Evolutionary conservation across 2,329 filamentous ascomycete genomes (phyloP).

Genomic region (Magnaporthiopsis incrustans): DNA sequence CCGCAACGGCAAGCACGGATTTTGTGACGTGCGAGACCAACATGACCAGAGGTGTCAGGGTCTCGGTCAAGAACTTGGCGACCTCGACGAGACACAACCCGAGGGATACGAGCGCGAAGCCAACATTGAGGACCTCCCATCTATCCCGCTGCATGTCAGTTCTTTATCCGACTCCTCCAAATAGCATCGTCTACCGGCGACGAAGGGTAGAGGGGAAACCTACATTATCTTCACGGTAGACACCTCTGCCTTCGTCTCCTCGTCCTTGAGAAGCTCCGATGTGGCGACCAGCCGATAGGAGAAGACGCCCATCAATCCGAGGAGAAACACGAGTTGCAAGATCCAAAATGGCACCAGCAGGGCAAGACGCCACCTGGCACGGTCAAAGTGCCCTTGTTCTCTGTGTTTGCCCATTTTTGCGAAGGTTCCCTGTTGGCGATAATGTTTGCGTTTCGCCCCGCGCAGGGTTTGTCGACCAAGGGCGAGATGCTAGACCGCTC

Average conservation of each 20-base stretch:
- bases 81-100: constrained; percentile 35
- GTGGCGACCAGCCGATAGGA: constrained; percentile 43
- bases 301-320: constrained; percentile 43
- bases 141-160: constrained; percentile 21
- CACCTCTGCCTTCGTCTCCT: constrained; percentile 28
- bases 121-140: constrained; percentile 47
- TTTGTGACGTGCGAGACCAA: constrained; percentile 44
- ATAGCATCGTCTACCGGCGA: not conserved
- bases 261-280: constrained; percentile 31
- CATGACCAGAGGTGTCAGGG: constrained; percentile 46
- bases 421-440: not conserved
- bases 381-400: constrained; percentile 43
- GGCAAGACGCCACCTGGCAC: constrained; percentile 40
- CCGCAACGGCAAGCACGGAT: constrained; percentile 34
- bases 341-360: constrained; percentile 43
- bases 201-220: constrained; percentile 18
- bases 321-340: constrained; percentile 36
- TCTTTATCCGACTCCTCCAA: not conserved
- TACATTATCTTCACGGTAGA: constrained; percentile 43
- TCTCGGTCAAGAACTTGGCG: constrained; percentile 33
- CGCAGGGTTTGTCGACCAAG: not conserved
- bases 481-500: not conserved
- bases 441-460: not conserved
- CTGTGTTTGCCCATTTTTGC: constrained; percentile 25
- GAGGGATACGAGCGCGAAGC: constrained; percentile 37